Conservation (phyloP, 108 stramenopile genomes). For the Cyclotella choctawhatcheeana region DNA sequence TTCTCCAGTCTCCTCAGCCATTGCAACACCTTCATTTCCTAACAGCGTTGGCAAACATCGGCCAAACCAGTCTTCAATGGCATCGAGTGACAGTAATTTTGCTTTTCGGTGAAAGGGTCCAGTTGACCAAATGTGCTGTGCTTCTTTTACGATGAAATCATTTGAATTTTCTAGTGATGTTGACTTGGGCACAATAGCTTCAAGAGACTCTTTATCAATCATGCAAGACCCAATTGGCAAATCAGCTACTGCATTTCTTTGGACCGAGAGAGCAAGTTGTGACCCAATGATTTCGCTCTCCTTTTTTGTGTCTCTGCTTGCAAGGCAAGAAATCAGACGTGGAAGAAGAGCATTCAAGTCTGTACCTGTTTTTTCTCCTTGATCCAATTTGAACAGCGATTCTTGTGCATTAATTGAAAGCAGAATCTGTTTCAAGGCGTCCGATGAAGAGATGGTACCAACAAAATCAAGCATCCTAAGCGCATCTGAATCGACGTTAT, state of each 20-base stretch:
- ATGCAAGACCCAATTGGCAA: conserved; percentile 47
- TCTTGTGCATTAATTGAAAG: conserved; percentile 38
- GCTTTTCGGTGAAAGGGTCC: conserved; percentile 78
- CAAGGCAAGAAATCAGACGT: conserved; percentile 4
- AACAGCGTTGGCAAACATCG: conserved; percentile 68
- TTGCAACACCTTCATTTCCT: conserved; percentile 81
- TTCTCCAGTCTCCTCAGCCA: conserved; percentile 75
- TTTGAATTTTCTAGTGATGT: conserved; percentile 6
- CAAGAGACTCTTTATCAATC: conserved; percentile 56
- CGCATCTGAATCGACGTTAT: conserved; percentile 53
- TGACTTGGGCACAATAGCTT: conserved; percentile 3
- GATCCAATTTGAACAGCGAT: neutral
- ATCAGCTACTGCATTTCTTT: conserved; percentile 42
- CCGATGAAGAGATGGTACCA: conserved; percentile 60
- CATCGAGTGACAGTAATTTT: conserved; percentile 68
- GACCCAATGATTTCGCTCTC: conserved; percentile 19
- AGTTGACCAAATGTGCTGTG: conserved; percentile 79
- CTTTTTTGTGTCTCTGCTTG: neutral
- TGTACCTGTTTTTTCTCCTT: neutral
- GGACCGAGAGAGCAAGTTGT: conserved; percentile 79
- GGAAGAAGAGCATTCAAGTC: conserved; percentile 11
- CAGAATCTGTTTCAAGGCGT: conserved; percentile 61
- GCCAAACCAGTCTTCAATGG: conserved; percentile 87
- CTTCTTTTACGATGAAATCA: conserved; percentile 55
- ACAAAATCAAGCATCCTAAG: conserved; percentile 71